phyloP scores from a whole-genome alignment of 306 rosid species.

The Prunus mongolica region DNA sequence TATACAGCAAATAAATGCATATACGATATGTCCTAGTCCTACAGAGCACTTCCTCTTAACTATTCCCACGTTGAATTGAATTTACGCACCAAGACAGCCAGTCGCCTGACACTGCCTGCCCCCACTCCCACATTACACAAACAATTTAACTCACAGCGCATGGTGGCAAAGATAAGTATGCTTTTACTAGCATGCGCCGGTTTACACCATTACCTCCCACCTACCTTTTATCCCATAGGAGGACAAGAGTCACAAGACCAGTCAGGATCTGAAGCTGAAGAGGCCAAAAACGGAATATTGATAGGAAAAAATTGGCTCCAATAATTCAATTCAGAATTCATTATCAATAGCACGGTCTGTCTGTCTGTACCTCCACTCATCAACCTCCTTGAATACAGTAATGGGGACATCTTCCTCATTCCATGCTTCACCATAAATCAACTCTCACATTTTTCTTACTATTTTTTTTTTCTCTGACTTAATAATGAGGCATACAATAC shows the following conservation, averaged over 20 bases:
- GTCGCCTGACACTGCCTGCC: background rate
- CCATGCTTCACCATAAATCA: background rate
- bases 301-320: background rate
- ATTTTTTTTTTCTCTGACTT: background rate
- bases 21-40: background rate
- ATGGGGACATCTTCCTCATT: background rate
- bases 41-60: background rate
- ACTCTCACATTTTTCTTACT: background rate
- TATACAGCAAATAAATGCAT: background rate
- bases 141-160: background rate
- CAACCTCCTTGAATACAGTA: background rate
- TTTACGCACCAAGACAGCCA: background rate
- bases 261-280: background rate
- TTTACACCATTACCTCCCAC: background rate
- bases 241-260: background rate
- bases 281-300: background rate
- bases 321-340: background rate
- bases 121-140: background rate
- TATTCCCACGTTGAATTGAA: background rate
- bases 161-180: background rate
- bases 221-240: background rate
- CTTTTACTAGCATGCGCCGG: background rate
- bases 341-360: background rate
- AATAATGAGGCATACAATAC: too few relatives aligned
- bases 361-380: background rate